Evolutionary conservation across 768 basidiomycete species (phyloP).

Genomic region (Dentipellis sp.): DNA sequence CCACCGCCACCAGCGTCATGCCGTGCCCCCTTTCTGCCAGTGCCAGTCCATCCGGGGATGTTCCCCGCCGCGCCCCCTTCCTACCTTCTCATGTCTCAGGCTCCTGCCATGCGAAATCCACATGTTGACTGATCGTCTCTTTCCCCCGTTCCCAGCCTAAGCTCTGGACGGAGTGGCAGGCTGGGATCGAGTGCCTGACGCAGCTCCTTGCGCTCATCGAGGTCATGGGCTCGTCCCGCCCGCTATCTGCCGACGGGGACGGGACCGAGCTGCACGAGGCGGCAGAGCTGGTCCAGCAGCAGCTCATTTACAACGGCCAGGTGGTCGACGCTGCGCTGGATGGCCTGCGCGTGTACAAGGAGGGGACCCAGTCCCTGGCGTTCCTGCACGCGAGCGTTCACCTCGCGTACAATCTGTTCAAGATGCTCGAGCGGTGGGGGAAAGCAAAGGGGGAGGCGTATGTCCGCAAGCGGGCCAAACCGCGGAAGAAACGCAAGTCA

Average conservation of each 20-base stretch:
- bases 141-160: conserved; percentile 54
- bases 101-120: conserved; percentile 1
- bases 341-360: conserved; percentile 68
- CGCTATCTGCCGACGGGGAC: conserved; percentile 26
- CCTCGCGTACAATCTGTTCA: conserved; percentile 76
- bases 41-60: not conserved
- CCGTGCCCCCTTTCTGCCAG: not conserved
- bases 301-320: conserved; percentile 93
- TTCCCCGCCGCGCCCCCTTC: not conserved
- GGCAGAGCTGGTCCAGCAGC: conserved; percentile 75
- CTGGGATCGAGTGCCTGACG: conserved; percentile 88
- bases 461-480: conserved; percentile 66
- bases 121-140: not conserved
- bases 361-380: conserved; percentile 66
- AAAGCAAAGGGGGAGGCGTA: conserved; percentile 54
- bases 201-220: conserved; percentile 88
- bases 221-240: conserved; percentile 53
- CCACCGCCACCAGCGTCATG: not conserved
- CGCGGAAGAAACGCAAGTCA: conserved; percentile 35
- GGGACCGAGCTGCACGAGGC: conserved; percentile 45
- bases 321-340: conserved; percentile 83
- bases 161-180: conserved; percentile 89
- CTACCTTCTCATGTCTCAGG: not conserved
- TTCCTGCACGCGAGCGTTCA: conserved; percentile 85
- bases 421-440: conserved; percentile 84